A percentile compares a stretch with the other conserved stretches of the same genome.
Conservation (phyloP, 202 grass and related monocot genomes). For the Setaria viridis region DNA sequence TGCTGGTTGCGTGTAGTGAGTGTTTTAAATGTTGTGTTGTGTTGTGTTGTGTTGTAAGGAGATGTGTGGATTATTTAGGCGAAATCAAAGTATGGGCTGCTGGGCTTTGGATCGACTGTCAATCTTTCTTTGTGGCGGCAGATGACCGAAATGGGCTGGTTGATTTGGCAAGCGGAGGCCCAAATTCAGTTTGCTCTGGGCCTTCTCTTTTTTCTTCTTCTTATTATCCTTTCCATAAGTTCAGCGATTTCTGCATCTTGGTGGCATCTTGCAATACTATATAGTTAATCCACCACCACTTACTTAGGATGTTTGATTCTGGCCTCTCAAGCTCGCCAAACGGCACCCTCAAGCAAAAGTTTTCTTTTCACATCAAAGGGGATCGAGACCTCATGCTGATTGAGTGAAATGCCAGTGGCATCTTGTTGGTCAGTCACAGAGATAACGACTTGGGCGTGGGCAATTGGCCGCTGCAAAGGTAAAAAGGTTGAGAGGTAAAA, state of each 20-base stretch:
- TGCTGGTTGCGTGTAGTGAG: not conserved
- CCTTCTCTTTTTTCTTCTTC: not conserved
- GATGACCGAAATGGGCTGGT: not conserved
- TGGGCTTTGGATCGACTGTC: slow-evolving; percentile 33
- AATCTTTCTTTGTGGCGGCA: not conserved
- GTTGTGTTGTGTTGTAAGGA: slow-evolving; percentile 7
- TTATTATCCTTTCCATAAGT: not conserved
- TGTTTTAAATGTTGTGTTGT: not conserved
- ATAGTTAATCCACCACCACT: not conserved
- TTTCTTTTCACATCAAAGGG: not conserved
- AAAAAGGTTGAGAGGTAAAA: not conserved
- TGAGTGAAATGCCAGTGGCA: not conserved
- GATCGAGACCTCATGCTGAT: not conserved
- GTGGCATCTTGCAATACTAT: not conserved
- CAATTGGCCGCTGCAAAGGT: not conserved
- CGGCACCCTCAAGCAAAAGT: not conserved
- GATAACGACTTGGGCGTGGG: not conserved
- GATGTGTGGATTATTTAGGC: slow-evolving; percentile 10
- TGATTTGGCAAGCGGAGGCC: not conserved
- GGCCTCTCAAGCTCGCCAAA: slow-evolving; percentile 26
- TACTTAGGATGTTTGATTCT: not conserved
- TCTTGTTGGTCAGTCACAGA: not conserved
- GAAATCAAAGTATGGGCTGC: not conserved
- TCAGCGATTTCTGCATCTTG: not conserved
- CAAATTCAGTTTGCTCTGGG: not conserved